Evolutionary conservation across 768 basidiomycete species (phyloP), one percentile per base, ranked within the genome.

Genomic region (Phanerochaete carnosa): DNA sequence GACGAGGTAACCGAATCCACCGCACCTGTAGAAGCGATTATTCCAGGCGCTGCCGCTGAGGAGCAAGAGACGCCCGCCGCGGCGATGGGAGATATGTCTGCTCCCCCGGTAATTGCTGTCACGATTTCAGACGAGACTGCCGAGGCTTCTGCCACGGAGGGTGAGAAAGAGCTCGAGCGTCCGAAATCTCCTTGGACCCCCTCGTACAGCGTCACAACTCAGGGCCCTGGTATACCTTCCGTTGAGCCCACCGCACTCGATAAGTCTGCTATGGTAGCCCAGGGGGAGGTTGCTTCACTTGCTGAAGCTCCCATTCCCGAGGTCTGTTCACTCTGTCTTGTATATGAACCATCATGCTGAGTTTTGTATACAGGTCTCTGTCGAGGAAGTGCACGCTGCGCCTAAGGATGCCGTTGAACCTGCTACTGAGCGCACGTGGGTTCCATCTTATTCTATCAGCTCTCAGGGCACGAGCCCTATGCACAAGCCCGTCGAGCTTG

Each of bases 131-230:
- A 60, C 1, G 49, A 28, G 7, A 12, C 15, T 16, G 50, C 22
- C n/a, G 50, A 47, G 12, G 47, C n/a, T 1, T 12, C 58, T 23
- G 51, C 39, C n/a, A 51, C 12, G 8, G 50, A 37, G 46, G 15
- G 32, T 12, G 58, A 50, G 25, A 29, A 49, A 6, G 45, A 30
- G 45, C 29, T 75, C 15, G 80, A 80, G 52, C 72, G 77, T 37
- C 79, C 80, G 23, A 80, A 80, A 63, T 81, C 80, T 16, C 80
- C 81, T 29, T 83, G 79, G 79, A 78, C 76, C 15, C 77, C 81
- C 7, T 82, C 83, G 1, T 85, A 82, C 75, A 79, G 77, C 59
- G 82, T 83, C 25, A 80, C 74, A 13, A 77, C 58, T 19, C 77
- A 77, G 67, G 78, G 76, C 32, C 64, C 80, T 53, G 76, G 76